Conservation (phyloP, 2,329 filamentous ascomycete species). For the Elsinoe fawcettii region DNA sequence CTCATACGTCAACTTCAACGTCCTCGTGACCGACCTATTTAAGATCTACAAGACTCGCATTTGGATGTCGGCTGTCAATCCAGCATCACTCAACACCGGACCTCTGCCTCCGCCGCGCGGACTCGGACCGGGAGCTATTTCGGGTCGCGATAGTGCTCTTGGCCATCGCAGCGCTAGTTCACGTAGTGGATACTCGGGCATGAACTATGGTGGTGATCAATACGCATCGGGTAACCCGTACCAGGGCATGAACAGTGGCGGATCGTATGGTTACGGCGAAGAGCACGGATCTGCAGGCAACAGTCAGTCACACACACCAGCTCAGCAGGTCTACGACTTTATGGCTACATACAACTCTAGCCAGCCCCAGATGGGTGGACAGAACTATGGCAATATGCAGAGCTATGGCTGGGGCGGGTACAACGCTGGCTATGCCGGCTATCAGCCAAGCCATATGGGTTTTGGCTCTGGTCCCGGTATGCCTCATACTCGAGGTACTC, state of each 20-base stretch:
- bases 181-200: constrained; percentile 1
- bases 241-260: background rate
- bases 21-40: constrained; percentile 92
- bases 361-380: constrained; percentile 1
- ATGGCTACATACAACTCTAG: background rate
- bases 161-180: constrained; percentile 23
- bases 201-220: constrained; percentile 2
- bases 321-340: constrained; percentile 11
- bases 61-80: constrained; percentile 99
- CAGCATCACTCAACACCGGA: constrained; percentile 64
- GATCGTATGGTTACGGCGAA: background rate
- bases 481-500: background rate
- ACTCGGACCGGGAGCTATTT: constrained; percentile 32
- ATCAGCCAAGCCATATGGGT: background rate
- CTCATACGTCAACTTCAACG: constrained; percentile 98
- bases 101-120: constrained; percentile 30
- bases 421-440: background rate
- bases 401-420: constrained; percentile 11
- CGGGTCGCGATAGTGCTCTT: constrained; percentile 25
- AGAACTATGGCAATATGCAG: constrained; percentile 12
- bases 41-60: constrained; percentile 99
- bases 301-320: background rate
- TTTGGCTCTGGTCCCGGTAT: background rate
- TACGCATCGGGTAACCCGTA: constrained; percentile 9
- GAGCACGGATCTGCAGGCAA: constrained; percentile 4